Evolutionary conservation across 345 rosid species (phyloP).

Genomic region (Aegle marmelos): DNA sequence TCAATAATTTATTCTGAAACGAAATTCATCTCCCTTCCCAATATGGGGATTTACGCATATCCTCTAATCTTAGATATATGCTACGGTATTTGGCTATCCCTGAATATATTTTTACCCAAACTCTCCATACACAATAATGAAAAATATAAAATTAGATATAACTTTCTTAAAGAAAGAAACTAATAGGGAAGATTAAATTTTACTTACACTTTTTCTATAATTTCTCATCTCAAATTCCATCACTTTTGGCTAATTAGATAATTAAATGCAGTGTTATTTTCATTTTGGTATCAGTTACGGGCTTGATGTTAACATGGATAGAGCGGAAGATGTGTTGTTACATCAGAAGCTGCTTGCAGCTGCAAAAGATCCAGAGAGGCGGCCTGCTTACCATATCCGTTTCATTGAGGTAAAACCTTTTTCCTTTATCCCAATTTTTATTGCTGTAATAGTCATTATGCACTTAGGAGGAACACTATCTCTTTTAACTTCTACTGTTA

Average conservation of each 20-base stretch:
- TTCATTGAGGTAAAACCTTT: conserved; percentile 53
- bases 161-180: background rate
- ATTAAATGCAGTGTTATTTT: background rate
- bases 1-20: background rate
- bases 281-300: conserved; percentile 43
- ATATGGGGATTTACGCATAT: background rate
- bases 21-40: background rate
- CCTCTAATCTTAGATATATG: background rate
- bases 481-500: background rate
- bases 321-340: conserved; percentile 59
- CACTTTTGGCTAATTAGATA: background rate
- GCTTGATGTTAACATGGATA: conserved; percentile 67
- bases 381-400: conserved; percentile 60
- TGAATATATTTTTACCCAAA: background rate
- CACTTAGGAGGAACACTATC: background rate
- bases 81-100: background rate
- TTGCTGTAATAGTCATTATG: background rate
- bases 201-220: background rate
- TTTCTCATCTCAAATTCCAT: background rate
- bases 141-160: background rate
- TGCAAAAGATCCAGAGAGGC: conserved; percentile 59
- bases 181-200: background rate
- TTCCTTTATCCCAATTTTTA: background rate
- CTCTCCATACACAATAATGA: background rate
- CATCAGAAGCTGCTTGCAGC: conserved; percentile 53